Base-by-base conservation (phyloP, 164 flowering plant species). In the Dillenia suffruticosa region DNA sequence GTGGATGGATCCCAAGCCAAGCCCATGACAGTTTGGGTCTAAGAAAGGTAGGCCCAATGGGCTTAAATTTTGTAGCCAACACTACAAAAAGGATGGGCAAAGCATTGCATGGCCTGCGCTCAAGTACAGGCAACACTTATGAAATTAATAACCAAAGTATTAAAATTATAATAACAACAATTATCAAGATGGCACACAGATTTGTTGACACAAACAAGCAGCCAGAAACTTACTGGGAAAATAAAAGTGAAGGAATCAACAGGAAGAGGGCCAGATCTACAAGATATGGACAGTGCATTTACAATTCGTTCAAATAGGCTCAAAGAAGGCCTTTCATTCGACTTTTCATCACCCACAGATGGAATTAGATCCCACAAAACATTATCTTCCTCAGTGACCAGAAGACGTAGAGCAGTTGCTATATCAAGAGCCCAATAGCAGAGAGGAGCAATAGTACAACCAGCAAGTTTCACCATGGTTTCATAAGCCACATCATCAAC, bases 181-280 rank as follows among this genome's bases (percentile, higher is more conserved):
- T 32, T 14, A 44, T 43, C 19, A 10, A 5, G 11, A 46, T 43
- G 40, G 22, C 32, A 7, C 12, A 49, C 40, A 14, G 11, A 44
- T 22, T 52, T 24, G 44, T 45, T 16, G 57, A 19, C 22, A 19
- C 22, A 19, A 19, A 19, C 22, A 19, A 19, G 22, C 1, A 19
- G 22, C 22, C 22, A 17, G 49, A 56, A 49, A 69, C 63, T 66
- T 82, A 95, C 99, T 74, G 98, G 99, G 67, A 95, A 95, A 46
- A 92, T 63, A 69, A 92, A 92, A 22, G 78, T 76, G 69, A 92
- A 95, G 3, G 97, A 72, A 72, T 95, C 99, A 8, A 90, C 98
- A 15, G 99, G 99, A 72, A 95, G 89, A 58, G 97, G 87, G 54
- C 99, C 98, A 68, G 74, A 66, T 80, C 84, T 88, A 73, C 98